Evolutionary conservation across 202 grass and related monocot genomes (phyloP).

Genomic region (Elaeis oleifera): DNA sequence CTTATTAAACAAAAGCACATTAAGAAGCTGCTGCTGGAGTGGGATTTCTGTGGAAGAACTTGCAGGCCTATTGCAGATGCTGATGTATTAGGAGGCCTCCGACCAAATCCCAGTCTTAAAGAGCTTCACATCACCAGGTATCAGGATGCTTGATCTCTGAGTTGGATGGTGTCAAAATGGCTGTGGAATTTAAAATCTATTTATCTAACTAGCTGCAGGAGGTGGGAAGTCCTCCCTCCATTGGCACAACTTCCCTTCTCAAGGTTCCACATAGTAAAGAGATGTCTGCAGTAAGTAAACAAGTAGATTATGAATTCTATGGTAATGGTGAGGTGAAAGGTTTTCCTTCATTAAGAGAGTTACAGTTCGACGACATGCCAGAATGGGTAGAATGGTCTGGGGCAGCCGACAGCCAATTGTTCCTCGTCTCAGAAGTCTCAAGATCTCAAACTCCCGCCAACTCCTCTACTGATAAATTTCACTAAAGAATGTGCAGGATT

Average conservation of each 20-base stretch:
- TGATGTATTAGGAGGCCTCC: no score
- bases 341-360: constrained; percentile 36
- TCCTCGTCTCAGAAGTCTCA: no score
- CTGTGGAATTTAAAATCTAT: constrained; percentile 28
- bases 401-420: no score
- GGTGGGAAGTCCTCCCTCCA: neutral
- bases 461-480: constrained; percentile 29
- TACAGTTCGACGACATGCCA: constrained; percentile 32
- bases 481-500: constrained; percentile 20
- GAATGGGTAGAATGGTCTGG: constrained; percentile 5
- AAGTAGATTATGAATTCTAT: neutral
- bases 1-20: constrained; percentile 14
- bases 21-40: constrained; percentile 17
- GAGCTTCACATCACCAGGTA: constrained; percentile 37
- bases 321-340: constrained; percentile 2
- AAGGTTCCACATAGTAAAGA: neutral
- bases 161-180: constrained; percentile 31
- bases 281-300: neutral
- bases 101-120: constrained; percentile 25
- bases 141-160: constrained; percentile 25
- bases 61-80: no score
- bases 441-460: neutral
- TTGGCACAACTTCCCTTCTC: no score
- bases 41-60: constrained; percentile 1
- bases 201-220: constrained; percentile 42